Evolutionary conservation across 2,329 filamentous ascomycete species (phyloP), one percentile per base, ranked within the genome.

Genomic region (Pyricularia sp.): DNA sequence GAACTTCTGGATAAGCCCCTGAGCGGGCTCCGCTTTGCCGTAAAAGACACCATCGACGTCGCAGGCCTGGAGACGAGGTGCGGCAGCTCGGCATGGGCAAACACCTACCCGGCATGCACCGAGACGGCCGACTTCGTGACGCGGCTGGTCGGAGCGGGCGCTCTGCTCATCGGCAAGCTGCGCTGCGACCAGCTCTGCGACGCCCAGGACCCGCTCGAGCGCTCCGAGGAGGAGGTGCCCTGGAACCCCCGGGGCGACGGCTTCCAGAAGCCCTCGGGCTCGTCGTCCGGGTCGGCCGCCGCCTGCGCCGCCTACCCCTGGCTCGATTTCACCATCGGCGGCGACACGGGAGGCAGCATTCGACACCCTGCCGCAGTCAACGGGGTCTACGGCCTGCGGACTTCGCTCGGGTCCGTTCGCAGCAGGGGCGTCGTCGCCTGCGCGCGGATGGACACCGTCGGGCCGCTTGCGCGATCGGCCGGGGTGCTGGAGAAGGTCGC

Each of bases 151-250:
- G 78, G 80, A 0, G 81, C 84, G 9, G 87, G 86, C 0, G 87
- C 84, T 1, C 77, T 89, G 1, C 81, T 86, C 36, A 78, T 89
- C 33, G 87, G 87, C 10, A 89, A 89, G 72, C 64, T 65, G 31
- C 64, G 33, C 17, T 65, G 64, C 31, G n/a, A n/a, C 7, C 82
- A 84, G 70, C 81, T 86, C 66, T 81, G 80, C 14, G 74, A 78
- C 5, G 76, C 77, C 6, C 69, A 70, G 64, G 73, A 74, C 20
- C 79, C 82, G 2, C 84, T 81, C 1, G 85, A 88, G 70, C 79
- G 78, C 76, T 76, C 80, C 2, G 79, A 80, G 66, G 79, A 77
- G 50, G 79, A 80, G 17, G 73, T 77, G 0, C 81, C 81, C 0
- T 82, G 81, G 71, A 83, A 82, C 70, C 80, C 81, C 0, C 75